phyloP scores from a whole-genome alignment of 768 basidiomycete species.

The Chalciporus chontae region DNA sequence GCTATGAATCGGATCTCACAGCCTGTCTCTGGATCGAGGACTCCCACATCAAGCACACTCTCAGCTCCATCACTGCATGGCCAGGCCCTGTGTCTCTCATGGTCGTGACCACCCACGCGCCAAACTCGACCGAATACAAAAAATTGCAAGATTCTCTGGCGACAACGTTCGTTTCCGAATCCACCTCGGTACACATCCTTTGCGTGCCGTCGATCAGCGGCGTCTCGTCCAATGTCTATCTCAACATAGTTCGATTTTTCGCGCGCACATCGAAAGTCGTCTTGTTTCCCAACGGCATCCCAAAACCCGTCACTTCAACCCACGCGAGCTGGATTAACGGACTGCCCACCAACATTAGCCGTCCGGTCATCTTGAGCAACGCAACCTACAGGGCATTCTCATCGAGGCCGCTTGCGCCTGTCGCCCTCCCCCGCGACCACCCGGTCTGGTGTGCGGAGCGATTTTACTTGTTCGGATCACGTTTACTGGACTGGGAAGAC shows the following conservation, averaged over 20 bases:
- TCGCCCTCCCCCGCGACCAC: conserved; percentile 42
- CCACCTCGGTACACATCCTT: conserved; percentile 47
- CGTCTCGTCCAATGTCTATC: conserved; percentile 46
- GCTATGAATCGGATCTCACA: conserved; percentile 25
- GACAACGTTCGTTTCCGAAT: conserved; percentile 8
- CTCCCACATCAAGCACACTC: conserved; percentile 30
- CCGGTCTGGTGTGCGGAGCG: conserved; percentile 63
- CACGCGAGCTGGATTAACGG: conserved; percentile 17
- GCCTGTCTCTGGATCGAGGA: conserved; percentile 52
- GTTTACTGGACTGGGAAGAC: conserved; percentile 55
- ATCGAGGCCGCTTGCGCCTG: conserved; percentile 41
- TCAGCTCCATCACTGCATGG: conserved; percentile 41
- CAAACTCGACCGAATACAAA: conserved; percentile 24
- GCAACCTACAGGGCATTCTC: conserved; percentile 34
- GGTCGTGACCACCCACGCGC: conserved; percentile 36
- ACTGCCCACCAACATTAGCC: conserved; percentile 7
- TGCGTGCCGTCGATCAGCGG: conserved; percentile 37
- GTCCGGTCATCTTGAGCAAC: conserved; percentile 30
- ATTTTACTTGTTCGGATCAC: conserved; percentile 42
- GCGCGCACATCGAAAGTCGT: conserved; percentile 45
- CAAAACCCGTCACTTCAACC: conserved; percentile 12
- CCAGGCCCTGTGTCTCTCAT: conserved; percentile 49
- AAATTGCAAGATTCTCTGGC: conserved; percentile 16
- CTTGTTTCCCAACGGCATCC: conserved; percentile 49
- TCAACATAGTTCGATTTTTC: conserved; percentile 64